phyloP scores from a whole-genome alignment of 1,284 basidiomycete genomes.

The Pascua sp. region DNA sequence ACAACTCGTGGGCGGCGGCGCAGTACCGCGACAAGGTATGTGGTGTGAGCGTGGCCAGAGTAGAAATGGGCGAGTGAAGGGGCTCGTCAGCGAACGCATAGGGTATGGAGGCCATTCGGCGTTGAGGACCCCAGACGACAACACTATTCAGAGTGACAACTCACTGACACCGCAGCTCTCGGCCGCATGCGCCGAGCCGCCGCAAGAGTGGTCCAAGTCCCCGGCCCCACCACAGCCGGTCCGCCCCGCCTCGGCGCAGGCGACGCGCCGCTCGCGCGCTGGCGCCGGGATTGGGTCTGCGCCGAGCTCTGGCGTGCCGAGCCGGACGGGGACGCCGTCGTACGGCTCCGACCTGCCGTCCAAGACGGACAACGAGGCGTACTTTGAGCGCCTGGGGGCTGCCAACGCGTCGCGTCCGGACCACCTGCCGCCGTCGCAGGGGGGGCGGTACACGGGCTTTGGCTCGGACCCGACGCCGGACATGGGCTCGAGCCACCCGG shows the following conservation, averaged over 20 bases:
- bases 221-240: slow-evolving; percentile 37
- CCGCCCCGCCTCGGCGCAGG: slow-evolving; percentile 41
- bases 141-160: no score
- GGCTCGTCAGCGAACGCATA: no score
- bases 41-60: slow-evolving; percentile 50
- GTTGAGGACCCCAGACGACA: not conserved
- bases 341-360: no score
- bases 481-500: slow-evolving; percentile 29
- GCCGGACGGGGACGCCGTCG: slow-evolving; percentile 16
- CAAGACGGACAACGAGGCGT: slow-evolving; percentile 43
- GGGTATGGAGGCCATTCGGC: no score
- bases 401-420: slow-evolving; percentile 42
- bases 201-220: slow-evolving; percentile 41
- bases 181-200: slow-evolving; percentile 42
- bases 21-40: slow-evolving; percentile 76
- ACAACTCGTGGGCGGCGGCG: slow-evolving; percentile 85
- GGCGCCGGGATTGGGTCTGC: slow-evolving; percentile 11
- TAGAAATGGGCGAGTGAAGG: not conserved
- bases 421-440: slow-evolving; percentile 48
- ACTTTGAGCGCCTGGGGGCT: slow-evolving; percentile 46
- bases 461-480: slow-evolving; percentile 38
- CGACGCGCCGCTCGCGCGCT: slow-evolving; percentile 45
- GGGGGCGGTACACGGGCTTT: slow-evolving; percentile 48
- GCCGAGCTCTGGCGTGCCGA: slow-evolving; percentile 6
- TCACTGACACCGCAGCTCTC: slow-evolving; percentile 22